A percentile compares a stretch with the other conserved stretches of the same genome.
These are phyloP conservation scores for Fusarium floridanum DNA, from an alignment of 2,329 filamentous ascomycete genomes.

Conservation along the genomic window DNA sequence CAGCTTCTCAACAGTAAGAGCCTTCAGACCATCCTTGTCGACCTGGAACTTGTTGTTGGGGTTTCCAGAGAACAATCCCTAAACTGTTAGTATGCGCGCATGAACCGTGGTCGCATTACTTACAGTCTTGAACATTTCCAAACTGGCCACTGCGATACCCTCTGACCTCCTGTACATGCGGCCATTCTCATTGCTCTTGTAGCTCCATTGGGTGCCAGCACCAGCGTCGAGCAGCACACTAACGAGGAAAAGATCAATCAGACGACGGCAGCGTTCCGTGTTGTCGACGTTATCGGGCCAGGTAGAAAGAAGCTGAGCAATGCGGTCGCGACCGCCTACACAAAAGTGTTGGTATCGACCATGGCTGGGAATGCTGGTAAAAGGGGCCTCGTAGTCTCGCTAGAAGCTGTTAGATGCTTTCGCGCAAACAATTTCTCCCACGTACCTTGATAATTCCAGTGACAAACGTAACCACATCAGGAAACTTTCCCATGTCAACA, in stretches of 20 bases:
- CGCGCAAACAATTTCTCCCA: constrained; percentile 5
- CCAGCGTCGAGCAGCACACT: constrained; percentile 89
- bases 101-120: constrained; percentile 34
- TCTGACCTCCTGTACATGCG: constrained; percentile 87
- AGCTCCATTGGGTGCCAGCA: constrained; percentile 90
- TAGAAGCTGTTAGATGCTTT: constrained; percentile 40
- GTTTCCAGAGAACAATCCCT: constrained; percentile 89
- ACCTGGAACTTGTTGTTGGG: constrained; percentile 87
- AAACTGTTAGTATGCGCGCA: constrained; percentile 30
- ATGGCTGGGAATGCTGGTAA: constrained; percentile 82
- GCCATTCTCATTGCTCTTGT: constrained; percentile 91
- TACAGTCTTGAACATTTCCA: constrained; percentile 92
- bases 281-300: constrained; percentile 78
- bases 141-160: constrained; percentile 80
- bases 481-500: constrained; percentile 87
- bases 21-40: constrained; percentile 83
- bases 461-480: constrained; percentile 86
- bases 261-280: constrained; percentile 78
- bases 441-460: constrained; percentile 94
- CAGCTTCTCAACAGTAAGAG: constrained; percentile 79
- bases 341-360: constrained; percentile 88
- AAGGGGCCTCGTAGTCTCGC: constrained; percentile 69
- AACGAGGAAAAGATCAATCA: constrained; percentile 83
- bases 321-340: constrained; percentile 80
- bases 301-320: constrained; percentile 77